phyloP scores from a whole-genome alignment of 1,284 basidiomycete species.

The Abortiporus biennis region DNA sequence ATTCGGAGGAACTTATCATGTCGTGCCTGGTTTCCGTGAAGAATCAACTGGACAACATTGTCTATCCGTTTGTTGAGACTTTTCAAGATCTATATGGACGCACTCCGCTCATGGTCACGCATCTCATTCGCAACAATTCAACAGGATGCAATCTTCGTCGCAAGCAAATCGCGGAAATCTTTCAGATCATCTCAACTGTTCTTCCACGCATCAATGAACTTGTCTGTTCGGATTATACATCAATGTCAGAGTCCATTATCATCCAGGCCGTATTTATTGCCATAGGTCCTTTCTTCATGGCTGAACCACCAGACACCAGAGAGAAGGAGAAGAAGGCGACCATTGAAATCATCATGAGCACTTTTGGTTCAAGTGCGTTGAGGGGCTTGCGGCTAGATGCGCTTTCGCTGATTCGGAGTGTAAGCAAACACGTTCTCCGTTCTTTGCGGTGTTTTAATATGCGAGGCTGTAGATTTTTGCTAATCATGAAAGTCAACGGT shows the following conservation, averaged over 20 bases:
- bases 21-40: slow-evolving; percentile 74
- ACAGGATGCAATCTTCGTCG: slow-evolving; percentile 38
- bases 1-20: slow-evolving; percentile 88
- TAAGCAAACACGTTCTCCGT: slow-evolving; percentile 33
- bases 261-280: slow-evolving; percentile 90
- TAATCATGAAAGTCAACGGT: slow-evolving; percentile 81
- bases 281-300: slow-evolving; percentile 89
- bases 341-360: slow-evolving; percentile 49
- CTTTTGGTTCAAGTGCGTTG: slow-evolving; percentile 71
- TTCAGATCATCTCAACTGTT: slow-evolving; percentile 60
- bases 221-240: slow-evolving; percentile 58
- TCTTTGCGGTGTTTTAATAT: slow-evolving; percentile 6
- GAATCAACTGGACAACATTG: slow-evolving; percentile 70
- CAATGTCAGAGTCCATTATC: slow-evolving; percentile 84
- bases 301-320: slow-evolving; percentile 50
- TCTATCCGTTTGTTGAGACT: slow-evolving; percentile 87
- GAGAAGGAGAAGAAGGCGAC: slow-evolving; percentile 50
- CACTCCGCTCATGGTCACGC: slow-evolving; percentile 44
- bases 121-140: slow-evolving; percentile 42
- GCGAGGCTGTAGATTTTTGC: slow-evolving; percentile 68
- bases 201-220: slow-evolving; percentile 66
- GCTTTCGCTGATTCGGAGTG: slow-evolving; percentile 76
- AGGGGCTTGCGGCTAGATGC: slow-evolving; percentile 78
- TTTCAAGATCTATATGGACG: slow-evolving; percentile 38
- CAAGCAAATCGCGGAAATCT: slow-evolving; percentile 56